These are phyloP conservation scores for Aspergillus tanneri DNA, from an alignment of 2,329 filamentous ascomycete genomes.

Conservation along the genomic window DNA sequence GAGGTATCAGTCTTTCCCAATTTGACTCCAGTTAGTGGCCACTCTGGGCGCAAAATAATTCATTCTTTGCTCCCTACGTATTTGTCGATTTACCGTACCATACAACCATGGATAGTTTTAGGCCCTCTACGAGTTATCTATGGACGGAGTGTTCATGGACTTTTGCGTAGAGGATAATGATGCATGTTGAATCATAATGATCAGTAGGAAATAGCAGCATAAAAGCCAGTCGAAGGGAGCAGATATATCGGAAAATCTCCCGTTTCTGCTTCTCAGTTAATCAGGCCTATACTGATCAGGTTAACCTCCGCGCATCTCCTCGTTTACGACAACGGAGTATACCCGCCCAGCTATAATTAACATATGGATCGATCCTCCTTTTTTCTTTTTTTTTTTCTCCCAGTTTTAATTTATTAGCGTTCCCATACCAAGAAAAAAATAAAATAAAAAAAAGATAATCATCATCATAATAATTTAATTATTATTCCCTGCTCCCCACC, in stretches of 20 bases:
- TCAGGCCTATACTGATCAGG: background rate
- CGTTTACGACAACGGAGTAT: constrained; percentile 3
- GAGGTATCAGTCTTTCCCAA: constrained; percentile 24
- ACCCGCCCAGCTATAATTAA: constrained; percentile 3
- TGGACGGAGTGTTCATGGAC: too few relatives aligned
- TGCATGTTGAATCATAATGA: background rate
- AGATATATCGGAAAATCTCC: background rate
- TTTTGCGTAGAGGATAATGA: too few relatives aligned
- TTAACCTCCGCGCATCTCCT: constrained; percentile 1
- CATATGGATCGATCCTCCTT: background rate
- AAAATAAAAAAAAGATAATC: background rate
- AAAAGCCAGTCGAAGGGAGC: too few relatives aligned
- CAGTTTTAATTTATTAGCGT: background rate
- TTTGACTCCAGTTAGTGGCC: constrained; percentile 18
- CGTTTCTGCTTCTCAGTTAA: background rate
- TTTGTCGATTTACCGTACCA: background rate
- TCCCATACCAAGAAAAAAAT: background rate
- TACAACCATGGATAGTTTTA: background rate
- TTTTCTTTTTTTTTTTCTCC: background rate
- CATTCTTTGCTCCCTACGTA: background rate
- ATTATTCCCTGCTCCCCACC: constrained; percentile 21
- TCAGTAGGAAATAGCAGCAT: too few relatives aligned
- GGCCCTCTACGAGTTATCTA: too few relatives aligned
- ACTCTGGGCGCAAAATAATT: constrained; percentile 19
- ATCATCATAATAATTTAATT: constrained; percentile 6